Evolutionary conservation across 2,329 filamentous ascomycete species (phyloP), one percentile per base, ranked within the genome.

Genomic region (Monosporascus sp.): DNA sequence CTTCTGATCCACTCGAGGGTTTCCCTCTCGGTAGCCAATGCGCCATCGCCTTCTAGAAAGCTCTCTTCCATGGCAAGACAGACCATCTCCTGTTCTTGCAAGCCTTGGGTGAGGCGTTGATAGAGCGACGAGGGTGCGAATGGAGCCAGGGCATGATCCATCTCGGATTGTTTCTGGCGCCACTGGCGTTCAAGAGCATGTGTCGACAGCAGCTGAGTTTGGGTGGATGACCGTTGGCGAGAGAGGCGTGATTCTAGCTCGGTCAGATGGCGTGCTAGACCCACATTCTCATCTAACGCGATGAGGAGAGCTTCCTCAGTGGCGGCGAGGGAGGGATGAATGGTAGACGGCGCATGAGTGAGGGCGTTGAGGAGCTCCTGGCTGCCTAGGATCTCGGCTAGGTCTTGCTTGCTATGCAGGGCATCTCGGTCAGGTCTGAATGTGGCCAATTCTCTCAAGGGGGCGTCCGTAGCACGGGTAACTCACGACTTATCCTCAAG

Each of bases 141-240:
- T 1, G 89, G 89, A 37, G 84, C 83, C 55, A 97, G 75, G 6
- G 89, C 90, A 49, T 83, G 79, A 68, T 97, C 94, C 81, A 96
- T 94, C 63, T 94, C 90, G 1, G 83, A 79, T 70, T 97, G 90
- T 70, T 94, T 95, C 60, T 88, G 83, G 52, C 87, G 84, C 89
- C 94, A 97, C 65, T 93, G 87, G n/a, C 92, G 83, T 72, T 97
- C 94, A 17, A 97, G 81, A 1, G 89, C 89, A 63, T 93, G 89
- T 22, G 94, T 83, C 11, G 89, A 81, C 1, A 97, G 79, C 0
- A 97, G 82, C 54, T 92, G 87, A 3, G 90, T 87, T 66, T 96
- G 90, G 0, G 89, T 88, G 1, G 81, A 77, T 27, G 83, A 79
- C 52, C 93, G 87, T 63, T 87, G 80, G 58, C 79, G 79, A 5